These are phyloP conservation scores for Cystoisospora suis DNA, from an alignment of 169 alveolate genomes.

Conservation along the genomic window DNA sequence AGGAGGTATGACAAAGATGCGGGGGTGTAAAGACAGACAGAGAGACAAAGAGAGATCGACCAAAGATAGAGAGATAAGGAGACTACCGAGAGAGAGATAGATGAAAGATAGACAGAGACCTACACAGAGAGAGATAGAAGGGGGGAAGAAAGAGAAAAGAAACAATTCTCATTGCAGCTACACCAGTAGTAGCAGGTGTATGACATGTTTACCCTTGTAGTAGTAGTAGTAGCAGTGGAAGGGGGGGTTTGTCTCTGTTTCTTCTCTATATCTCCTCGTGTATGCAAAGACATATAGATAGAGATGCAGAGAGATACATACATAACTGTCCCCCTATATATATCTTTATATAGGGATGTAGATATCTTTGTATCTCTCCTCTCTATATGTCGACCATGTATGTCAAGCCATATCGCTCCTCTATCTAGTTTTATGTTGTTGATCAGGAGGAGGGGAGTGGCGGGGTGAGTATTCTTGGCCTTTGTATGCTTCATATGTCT, in stretches of 20 bases:
- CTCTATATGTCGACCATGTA: not conserved
- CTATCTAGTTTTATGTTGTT: not conserved
- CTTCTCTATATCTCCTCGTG: conserved; percentile 4
- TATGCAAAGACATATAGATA: not conserved
- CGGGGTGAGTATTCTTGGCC: not conserved
- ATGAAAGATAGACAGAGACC: conserved; percentile 8
- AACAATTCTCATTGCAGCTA: no score
- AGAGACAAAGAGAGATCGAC: conserved; percentile 7
- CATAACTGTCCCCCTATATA: not conserved
- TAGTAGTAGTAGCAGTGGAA: no score
- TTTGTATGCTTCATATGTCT: no score
- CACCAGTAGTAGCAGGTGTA: no score
- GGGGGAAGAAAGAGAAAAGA: not conserved
- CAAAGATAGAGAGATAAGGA: not conserved
- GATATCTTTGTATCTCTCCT: not conserved
- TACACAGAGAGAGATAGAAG: not conserved
- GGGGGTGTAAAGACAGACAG: not conserved
- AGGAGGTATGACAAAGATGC: not conserved
- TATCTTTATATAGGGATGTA: not conserved
- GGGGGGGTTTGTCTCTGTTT: not conserved
- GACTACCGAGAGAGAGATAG: conserved; percentile 4
- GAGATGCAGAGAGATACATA: not conserved
- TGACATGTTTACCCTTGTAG: no score
- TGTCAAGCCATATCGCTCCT: not conserved
- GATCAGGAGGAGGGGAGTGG: not conserved